Evolutionary conservation across 768 basidiomycete genomes (phyloP), one percentile per base, ranked within the genome.

Genomic region (Hysterangium stoloniferum): DNA sequence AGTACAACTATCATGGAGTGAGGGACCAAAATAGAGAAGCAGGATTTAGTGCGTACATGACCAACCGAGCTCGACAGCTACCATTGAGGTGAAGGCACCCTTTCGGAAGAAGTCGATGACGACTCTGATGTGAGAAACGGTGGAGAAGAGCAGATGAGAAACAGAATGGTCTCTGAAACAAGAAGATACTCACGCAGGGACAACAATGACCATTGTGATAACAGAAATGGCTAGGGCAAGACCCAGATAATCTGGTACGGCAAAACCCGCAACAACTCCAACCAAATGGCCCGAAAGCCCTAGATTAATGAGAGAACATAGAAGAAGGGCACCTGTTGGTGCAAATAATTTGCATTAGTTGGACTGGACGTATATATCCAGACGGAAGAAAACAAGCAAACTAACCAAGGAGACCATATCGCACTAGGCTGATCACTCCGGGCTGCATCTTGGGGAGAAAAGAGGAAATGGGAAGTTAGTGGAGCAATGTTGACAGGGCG

Each of bases 11-110:
- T 11, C 41, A 53, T 22, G 20, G n/a, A n/a, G n/a, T n/a, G n/a
- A n/a, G n/a, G n/a, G n/a, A n/a, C 40, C 54, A 46, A 17, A 20
- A 33, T 12, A 35, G 7, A 19, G 38, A 24, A 40, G 17, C 28
- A 9, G 27, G 22, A 9, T n/a, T 5, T 36, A 34, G 35, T 55
- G 4, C 32, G 22, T 45, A 73, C 70, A 57, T 47, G 70, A 53
- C 67, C 66, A 71, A 12, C 15, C 38, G 13, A 73, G 27, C 53
- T 74, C 72, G 6, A 68, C 59, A 20, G 61, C 52, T 13, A 72
- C 59, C 62, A 64, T 66, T 25, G 72, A 74, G 4, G 68, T 64
- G 38, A 69, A 56, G 1, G 68, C 65, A n/a, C 66, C 71, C 17
- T 57, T 61, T 12, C 70, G 65, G 25, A 65, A 0, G 27, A 60